Evolutionary conservation across 495 filamentous ascomycete genomes (phyloP).

Genomic region (Penicillium coffeae): DNA sequence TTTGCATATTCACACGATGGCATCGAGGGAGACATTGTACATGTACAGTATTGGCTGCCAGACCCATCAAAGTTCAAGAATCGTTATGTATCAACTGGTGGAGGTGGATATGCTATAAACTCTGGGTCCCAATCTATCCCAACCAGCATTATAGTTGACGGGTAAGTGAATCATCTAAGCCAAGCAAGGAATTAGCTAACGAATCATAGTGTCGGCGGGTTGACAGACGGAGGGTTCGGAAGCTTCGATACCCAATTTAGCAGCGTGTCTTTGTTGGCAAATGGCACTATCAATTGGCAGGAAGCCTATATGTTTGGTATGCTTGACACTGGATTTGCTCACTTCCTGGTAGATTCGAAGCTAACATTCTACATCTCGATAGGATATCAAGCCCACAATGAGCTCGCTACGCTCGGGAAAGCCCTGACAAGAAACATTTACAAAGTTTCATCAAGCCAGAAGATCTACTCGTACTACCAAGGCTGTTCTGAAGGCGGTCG

Average conservation of each 20-base stretch:
- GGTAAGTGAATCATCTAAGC: conserved; percentile 1
- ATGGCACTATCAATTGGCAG: conserved; percentile 42
- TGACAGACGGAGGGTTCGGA: conserved; percentile 47
- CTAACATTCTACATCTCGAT: not conserved
- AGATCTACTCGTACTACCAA: conserved; percentile 51
- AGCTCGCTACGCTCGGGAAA: conserved; percentile 26
- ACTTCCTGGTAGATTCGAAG: not conserved
- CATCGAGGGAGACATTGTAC: conserved; percentile 26
- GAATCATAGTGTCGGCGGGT: conserved; percentile 23
- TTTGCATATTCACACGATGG: conserved; percentile 41
- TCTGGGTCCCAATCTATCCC: conserved; percentile 28
- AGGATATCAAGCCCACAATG: conserved; percentile 33
- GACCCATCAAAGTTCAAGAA: conserved; percentile 34
- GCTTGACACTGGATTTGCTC: not conserved
- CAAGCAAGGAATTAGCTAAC: not conserved
- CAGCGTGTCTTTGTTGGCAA: conserved; percentile 30
- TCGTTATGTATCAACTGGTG: conserved; percentile 40
- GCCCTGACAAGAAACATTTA: conserved; percentile 23
- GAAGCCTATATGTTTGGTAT: conserved; percentile 39
- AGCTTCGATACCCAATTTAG: conserved; percentile 32
- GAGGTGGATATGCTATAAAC: conserved; percentile 44
- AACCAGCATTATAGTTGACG: conserved; percentile 37
- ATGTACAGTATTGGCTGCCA: conserved; percentile 38
- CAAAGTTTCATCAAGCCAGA: conserved; percentile 19
- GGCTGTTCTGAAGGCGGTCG: conserved; percentile 52